These are phyloP conservation scores for Chalciporus sp. DNA, from an alignment of 1,284 basidiomycete species.

Conservation along the genomic window DNA sequence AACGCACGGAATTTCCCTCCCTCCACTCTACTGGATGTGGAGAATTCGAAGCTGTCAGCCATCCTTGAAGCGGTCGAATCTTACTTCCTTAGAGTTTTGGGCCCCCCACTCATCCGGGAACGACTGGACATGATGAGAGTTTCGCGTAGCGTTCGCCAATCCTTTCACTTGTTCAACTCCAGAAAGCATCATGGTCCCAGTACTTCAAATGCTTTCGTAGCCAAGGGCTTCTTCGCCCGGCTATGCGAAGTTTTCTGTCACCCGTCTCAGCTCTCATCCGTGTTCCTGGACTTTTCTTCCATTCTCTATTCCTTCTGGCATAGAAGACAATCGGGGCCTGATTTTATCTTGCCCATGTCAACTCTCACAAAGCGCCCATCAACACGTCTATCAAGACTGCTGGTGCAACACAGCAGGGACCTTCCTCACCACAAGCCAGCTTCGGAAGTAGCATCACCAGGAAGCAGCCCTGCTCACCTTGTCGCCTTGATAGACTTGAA, in stretches of 20 bases:
- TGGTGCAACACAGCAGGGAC: neutral
- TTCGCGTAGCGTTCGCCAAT: no score
- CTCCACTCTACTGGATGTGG: no score
- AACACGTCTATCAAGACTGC: slow-evolving; percentile 1
- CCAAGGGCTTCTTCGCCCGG: neutral
- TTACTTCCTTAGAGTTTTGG: no score
- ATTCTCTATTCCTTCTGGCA: neutral
- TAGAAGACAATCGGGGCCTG: neutral
- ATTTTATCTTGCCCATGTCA: neutral
- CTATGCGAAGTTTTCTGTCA: neutral
- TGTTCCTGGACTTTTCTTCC: neutral
- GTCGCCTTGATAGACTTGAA: neutral
- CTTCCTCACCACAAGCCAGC: neutral
- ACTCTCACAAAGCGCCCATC: neutral
- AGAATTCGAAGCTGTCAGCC: no score
- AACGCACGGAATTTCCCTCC: no score
- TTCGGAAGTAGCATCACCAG: neutral
- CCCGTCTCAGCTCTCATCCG: neutral
- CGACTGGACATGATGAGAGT: no score
- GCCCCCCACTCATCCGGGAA: no score
- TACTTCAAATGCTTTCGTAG: no score
- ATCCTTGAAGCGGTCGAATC: no score
- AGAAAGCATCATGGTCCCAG: no score
- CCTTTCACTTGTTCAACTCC: no score
- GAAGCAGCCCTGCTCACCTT: neutral